phyloP scores from a whole-genome alignment of 2,329 filamentous ascomycete genomes.

The Epichloe sp. region DNA sequence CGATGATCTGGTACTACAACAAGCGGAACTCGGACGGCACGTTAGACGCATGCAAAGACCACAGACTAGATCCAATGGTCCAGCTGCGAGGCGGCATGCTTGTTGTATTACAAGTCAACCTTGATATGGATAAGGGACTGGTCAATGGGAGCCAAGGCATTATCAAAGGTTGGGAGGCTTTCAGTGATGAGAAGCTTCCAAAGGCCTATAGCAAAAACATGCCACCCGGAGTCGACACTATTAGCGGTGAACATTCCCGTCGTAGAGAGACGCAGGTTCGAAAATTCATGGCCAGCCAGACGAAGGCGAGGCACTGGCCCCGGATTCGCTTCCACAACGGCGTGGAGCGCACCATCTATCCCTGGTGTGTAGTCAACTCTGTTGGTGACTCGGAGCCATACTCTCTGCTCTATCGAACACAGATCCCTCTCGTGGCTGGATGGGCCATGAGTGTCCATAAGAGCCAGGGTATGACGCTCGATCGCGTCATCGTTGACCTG shows the following conservation, averaged over 20 bases:
- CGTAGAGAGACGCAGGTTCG: neutral
- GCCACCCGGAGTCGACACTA: neutral
- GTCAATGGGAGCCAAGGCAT: slow-evolving; percentile 16
- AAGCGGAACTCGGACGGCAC: slow-evolving; percentile 3
- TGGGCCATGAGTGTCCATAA: slow-evolving; percentile 56
- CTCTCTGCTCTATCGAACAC: slow-evolving; percentile 39
- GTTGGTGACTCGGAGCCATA: slow-evolving; percentile 32
- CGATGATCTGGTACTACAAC: neutral
- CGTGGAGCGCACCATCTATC: slow-evolving; percentile 28
- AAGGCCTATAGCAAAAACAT: neutral
- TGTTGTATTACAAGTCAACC: slow-evolving; percentile 14
- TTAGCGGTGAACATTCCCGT: neutral
- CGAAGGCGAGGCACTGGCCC: slow-evolving; percentile 6
- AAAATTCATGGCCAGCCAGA: slow-evolving; percentile 4
- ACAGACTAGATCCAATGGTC: slow-evolving; percentile 7
- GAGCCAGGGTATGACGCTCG: slow-evolving; percentile 48
- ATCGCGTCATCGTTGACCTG: slow-evolving; percentile 43
- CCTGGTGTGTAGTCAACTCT: slow-evolving; percentile 35
- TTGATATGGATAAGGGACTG: slow-evolving; percentile 5
- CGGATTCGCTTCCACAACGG: slow-evolving; percentile 39
- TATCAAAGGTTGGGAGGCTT: slow-evolving; percentile 10
- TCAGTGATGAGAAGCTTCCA: neutral
- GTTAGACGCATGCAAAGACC: slow-evolving; percentile 2
- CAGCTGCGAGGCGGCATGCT: slow-evolving; percentile 9
- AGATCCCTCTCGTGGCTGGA: slow-evolving; percentile 44